Evolutionary conservation across 208 protist genomes (phyloP).

Genomic region (Trypanosoma lewisi): DNA sequence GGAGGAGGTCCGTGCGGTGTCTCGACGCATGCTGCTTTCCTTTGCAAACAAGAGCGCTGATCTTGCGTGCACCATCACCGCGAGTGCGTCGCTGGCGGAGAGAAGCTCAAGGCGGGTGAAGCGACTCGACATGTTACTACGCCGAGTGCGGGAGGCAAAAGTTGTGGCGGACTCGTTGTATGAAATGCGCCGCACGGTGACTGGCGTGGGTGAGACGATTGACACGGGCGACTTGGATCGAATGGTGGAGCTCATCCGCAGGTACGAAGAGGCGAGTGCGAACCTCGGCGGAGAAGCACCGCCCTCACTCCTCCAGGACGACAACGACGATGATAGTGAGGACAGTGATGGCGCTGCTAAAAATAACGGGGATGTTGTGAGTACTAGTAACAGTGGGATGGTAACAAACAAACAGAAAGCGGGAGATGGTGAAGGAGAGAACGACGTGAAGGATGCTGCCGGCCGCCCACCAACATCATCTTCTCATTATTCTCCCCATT

Average conservation of each 20-base stretch:
- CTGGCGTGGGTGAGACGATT: constrained; percentile 30
- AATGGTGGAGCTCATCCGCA: constrained; percentile 50
- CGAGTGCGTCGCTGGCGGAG: constrained; percentile 53
- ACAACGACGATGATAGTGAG: constrained; percentile 1
- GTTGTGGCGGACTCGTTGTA: constrained; percentile 46
- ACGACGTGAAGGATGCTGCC: neutral
- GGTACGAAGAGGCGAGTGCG: constrained; percentile 58
- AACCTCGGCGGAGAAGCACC: constrained; percentile 22
- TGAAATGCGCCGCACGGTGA: constrained; percentile 43
- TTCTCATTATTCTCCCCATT: neutral
- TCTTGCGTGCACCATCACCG: constrained; percentile 44
- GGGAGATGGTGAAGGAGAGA: neutral
- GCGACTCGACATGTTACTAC: constrained; percentile 44
- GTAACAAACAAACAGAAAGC: neutral
- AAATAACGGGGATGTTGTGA: constrained; percentile 1
- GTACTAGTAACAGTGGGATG: neutral
- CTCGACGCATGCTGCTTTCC: constrained; percentile 40
- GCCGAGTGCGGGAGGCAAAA: constrained; percentile 52
- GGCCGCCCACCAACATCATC: too few species aligned
- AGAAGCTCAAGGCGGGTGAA: constrained; percentile 47
- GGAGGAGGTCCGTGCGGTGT: constrained; percentile 41
- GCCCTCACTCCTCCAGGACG: neutral
- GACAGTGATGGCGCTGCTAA: neutral
- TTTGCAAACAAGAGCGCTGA: constrained; percentile 44
- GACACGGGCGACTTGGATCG: constrained; percentile 43